phyloP scores from a whole-genome alignment of 176 grass and related monocot genomes.

The Zizania latifolia region DNA sequence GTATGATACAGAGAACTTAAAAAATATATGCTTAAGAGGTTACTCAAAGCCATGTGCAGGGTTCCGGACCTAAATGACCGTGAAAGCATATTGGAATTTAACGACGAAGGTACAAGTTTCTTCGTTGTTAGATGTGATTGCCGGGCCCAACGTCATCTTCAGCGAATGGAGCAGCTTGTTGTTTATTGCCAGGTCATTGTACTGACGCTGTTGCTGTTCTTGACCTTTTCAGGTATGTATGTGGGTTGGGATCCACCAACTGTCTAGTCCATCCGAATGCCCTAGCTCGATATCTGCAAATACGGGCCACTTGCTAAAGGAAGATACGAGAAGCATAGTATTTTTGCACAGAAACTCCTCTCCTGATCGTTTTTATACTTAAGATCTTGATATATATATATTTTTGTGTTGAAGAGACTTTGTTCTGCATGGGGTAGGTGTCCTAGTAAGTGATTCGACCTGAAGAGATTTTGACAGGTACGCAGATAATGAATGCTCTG shows the following conservation, averaged over 20 bases:
- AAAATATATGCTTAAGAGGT: not conserved
- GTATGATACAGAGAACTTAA: not conserved
- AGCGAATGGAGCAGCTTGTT: not conserved
- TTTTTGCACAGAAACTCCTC: not conserved
- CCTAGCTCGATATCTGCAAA: not conserved
- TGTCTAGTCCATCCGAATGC: conserved; percentile 2
- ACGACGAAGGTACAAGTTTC: not conserved
- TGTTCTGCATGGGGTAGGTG: not conserved
- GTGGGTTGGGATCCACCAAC: conserved; percentile 25
- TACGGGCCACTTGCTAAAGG: not conserved
- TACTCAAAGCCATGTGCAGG: not conserved
- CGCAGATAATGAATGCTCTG: not conserved
- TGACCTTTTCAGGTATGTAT: not conserved
- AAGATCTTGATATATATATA: not conserved
- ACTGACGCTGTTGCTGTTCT: not conserved
- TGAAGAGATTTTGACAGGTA: not conserved
- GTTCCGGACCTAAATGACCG: not conserved
- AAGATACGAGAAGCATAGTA: no score
- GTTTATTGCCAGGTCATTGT: not conserved
- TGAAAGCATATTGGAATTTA: not conserved
- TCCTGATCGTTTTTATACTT: not conserved
- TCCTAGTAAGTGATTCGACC: not conserved
- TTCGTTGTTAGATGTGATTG: not conserved
- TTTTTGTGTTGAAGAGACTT: not conserved
- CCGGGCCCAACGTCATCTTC: conserved; percentile 20